phyloP scores from a whole-genome alignment of 495 filamentous ascomycete species.

The Ascodesmis nigricans region DNA sequence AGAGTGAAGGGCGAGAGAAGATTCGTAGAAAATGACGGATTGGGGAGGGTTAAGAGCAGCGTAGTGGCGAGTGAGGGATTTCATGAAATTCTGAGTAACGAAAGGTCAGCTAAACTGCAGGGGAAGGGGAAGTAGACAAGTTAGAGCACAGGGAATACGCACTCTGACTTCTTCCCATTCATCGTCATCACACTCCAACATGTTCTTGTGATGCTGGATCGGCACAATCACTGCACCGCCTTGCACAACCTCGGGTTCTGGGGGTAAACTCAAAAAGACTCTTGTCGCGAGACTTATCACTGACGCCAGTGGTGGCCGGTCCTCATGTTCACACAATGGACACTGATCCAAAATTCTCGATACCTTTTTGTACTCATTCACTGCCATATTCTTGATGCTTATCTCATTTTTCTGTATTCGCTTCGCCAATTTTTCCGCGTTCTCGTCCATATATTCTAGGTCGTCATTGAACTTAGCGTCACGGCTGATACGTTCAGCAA shows the following conservation, averaged over 20 bases:
- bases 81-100: conserved; percentile 65
- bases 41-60: conserved; percentile 72
- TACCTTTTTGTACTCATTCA: conserved; percentile 76
- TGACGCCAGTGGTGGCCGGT: conserved; percentile 68
- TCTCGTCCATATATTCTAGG: conserved; percentile 93
- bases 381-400: conserved; percentile 70
- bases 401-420: conserved; percentile 72
- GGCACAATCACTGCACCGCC: conserved; percentile 76
- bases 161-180: conserved; percentile 92
- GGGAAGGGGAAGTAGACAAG: background rate
- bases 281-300: conserved; percentile 75
- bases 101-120: background rate
- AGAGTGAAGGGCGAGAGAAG: conserved; percentile 61
- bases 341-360: conserved; percentile 72
- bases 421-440: conserved; percentile 74
- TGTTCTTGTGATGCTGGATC: conserved; percentile 67
- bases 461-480: conserved; percentile 82
- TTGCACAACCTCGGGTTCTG: conserved; percentile 65
- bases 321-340: conserved; percentile 81
- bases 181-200: conserved; percentile 93
- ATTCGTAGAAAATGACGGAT: conserved; percentile 86
- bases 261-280: conserved; percentile 71
- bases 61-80: conserved; percentile 79
- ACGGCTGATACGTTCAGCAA: conserved; percentile 81
- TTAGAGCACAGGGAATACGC: no score